A percentile compares a stretch with the other conserved stretches of the same genome.
Conservation (phyloP, 345 rosid species). For the Salix purpurea region DNA sequence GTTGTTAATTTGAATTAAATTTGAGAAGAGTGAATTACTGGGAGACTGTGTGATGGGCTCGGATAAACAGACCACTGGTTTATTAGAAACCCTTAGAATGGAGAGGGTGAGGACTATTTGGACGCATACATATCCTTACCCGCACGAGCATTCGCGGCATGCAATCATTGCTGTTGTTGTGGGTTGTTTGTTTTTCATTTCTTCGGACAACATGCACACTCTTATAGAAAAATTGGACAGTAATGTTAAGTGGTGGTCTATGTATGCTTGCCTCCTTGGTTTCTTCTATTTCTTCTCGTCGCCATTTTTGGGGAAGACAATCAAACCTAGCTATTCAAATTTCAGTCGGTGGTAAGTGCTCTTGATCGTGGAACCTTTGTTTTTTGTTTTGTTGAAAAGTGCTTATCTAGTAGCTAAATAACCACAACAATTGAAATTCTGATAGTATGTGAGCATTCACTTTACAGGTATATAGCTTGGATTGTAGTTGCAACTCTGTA, state of each 20-base stretch:
- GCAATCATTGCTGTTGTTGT: conserved; percentile 88
- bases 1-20: conserved; percentile 6
- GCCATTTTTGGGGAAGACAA: conserved; percentile 90
- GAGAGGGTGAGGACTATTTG: conserved; percentile 88
- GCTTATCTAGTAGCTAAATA: too few relatives aligned
- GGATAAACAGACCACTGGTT: conserved; percentile 44
- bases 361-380: conserved; percentile 2
- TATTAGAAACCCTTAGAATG: conserved; percentile 62
- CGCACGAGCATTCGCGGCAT: conserved; percentile 97
- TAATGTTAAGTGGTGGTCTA: conserved; percentile 97
- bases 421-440: not conserved
- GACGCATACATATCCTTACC: conserved; percentile 84
- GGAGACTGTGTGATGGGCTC: conserved; percentile 41
- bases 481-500: conserved; percentile 95
- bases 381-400: not conserved
- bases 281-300: conserved; percentile 98
- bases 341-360: conserved; percentile 86
- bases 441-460: conserved; percentile 3
- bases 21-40: not conserved
- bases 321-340: conserved; percentile 92
- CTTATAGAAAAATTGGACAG: conserved; percentile 84
- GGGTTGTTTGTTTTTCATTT: conserved; percentile 94
- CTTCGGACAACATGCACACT: conserved; percentile 94
- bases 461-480: conserved; percentile 93
- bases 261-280: conserved; percentile 96